Evolutionary conservation across 176 grass and related monocot genomes (phyloP).

Genomic region (Oryza longistaminata): DNA sequence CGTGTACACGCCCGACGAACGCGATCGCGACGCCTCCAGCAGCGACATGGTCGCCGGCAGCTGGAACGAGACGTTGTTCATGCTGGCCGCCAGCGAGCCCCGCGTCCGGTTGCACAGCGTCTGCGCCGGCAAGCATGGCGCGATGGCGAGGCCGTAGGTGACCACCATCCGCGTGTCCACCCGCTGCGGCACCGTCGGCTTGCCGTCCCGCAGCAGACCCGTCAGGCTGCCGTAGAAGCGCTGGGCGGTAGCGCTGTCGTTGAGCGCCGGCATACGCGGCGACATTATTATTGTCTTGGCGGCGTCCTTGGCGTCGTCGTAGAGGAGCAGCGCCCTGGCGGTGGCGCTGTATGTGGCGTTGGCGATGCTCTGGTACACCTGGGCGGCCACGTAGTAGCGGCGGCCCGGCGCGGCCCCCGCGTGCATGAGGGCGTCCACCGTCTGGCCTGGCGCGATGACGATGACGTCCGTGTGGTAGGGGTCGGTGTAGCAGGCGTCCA

Average conservation of each 20-base stretch:
- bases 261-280: slow-evolving; percentile 53
- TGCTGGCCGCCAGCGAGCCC: slow-evolving; percentile 63
- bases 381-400: slow-evolving; percentile 59
- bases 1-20: slow-evolving; percentile 40
- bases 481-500: slow-evolving; percentile 64
- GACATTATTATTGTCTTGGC: background rate
- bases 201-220: slow-evolving; percentile 39
- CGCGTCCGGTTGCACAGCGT: slow-evolving; percentile 54
- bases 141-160: slow-evolving; percentile 45
- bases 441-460: slow-evolving; percentile 55
- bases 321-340: slow-evolving; percentile 44
- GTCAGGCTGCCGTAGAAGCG: slow-evolving; percentile 49
- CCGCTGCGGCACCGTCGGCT: slow-evolving; percentile 45
- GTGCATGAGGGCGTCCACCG: slow-evolving; percentile 64
- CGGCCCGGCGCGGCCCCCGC: slow-evolving; percentile 32
- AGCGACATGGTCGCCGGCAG: slow-evolving; percentile 47
- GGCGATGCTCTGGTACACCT: slow-evolving; percentile 46
- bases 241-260: slow-evolving; percentile 45
- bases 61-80: slow-evolving; percentile 75
- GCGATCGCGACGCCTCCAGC: slow-evolving; percentile 49
- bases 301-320: background rate
- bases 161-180: slow-evolving; percentile 56
- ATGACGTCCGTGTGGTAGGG: slow-evolving; percentile 62
- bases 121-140: slow-evolving; percentile 42
- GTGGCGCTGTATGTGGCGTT: slow-evolving; percentile 47